Percentiles rank a stretch among this genome's conserved stretches.
Conservation (phyloP, 208 protist species). For the Leptomonas pyrrhocoris region DNA sequence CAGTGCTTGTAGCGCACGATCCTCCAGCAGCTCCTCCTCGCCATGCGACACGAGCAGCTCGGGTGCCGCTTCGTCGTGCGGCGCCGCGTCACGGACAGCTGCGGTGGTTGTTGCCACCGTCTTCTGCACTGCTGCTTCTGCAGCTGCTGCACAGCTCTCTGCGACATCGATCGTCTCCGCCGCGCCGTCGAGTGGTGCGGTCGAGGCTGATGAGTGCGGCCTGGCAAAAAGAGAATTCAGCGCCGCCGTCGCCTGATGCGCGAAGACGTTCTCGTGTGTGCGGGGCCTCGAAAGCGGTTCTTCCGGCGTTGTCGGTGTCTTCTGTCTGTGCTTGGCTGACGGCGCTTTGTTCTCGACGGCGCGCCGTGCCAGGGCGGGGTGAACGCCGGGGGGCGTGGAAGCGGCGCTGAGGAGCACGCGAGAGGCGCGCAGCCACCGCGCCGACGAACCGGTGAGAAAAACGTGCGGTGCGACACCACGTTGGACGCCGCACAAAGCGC, state of each 20-base stretch:
- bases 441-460: not conserved
- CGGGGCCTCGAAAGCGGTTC: not conserved
- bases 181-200: not conserved
- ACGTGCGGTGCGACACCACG: not conserved
- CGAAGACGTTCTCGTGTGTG: slow-evolving; percentile 11
- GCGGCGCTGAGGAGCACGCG: not conserved
- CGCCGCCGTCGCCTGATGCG: not conserved
- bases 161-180: not conserved
- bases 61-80: not conserved
- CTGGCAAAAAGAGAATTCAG: slow-evolving; percentile 5
- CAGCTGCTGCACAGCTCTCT: not conserved
- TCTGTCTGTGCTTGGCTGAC: too few relatives aligned
- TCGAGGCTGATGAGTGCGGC: not conserved
- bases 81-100: not conserved
- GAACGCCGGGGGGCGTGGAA: not conserved
- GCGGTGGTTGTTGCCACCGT: not conserved
- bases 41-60: slow-evolving; percentile 9
- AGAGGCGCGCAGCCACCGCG: not conserved
- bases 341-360: not conserved
- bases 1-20: not conserved
- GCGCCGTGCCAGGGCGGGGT: not conserved
- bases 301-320: not conserved
- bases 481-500: not conserved
- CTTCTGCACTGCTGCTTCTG: not conserved
- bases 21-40: slow-evolving; percentile 38